These are phyloP conservation scores for Sarocladiaceae sp. DNA, from an alignment of 2,329 filamentous ascomycete genomes.

Conservation along the genomic window DNA sequence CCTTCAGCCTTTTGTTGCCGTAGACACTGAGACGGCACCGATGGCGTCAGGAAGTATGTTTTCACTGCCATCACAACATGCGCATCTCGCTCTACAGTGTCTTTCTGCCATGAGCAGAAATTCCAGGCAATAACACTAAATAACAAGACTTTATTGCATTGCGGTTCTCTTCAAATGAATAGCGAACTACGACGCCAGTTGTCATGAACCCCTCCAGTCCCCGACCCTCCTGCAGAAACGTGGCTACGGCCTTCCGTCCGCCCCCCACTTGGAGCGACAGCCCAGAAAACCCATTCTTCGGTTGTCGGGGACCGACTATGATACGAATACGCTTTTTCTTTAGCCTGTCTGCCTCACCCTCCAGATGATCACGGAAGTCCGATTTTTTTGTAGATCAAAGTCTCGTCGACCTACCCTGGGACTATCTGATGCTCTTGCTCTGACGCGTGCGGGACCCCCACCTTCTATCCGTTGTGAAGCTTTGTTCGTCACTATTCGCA, in stretches of 20 bases:
- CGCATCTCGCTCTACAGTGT: not conserved
- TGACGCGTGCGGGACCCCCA: conserved; percentile 8
- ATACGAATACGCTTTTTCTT: conserved; percentile 4
- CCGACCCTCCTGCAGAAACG: not conserved
- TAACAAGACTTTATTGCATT: too few species aligned
- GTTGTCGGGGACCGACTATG: conserved; percentile 5
- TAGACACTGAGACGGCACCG: not conserved
- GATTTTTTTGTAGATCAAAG: too few species aligned
- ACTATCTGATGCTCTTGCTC: not conserved
- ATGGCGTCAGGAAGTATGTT: conserved; percentile 6
- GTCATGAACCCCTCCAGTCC: not conserved
- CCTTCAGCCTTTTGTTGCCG: not conserved
- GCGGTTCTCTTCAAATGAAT: not conserved
- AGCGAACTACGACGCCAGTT: not conserved
- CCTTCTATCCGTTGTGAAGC: conserved; percentile 8
- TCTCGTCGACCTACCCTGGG: not conserved
- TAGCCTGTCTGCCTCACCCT: not conserved
- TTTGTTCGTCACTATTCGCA: not conserved
- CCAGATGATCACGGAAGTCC: too few species aligned
- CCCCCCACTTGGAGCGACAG: conserved; percentile 3
- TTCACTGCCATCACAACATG: not conserved
- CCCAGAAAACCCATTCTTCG: not conserved
- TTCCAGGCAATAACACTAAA: not conserved
- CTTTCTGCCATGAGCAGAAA: not conserved
- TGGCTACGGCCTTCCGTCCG: not conserved